Base-by-base conservation (phyloP, 768 basidiomycete genomes). In the Serpula lacrymans region DNA sequence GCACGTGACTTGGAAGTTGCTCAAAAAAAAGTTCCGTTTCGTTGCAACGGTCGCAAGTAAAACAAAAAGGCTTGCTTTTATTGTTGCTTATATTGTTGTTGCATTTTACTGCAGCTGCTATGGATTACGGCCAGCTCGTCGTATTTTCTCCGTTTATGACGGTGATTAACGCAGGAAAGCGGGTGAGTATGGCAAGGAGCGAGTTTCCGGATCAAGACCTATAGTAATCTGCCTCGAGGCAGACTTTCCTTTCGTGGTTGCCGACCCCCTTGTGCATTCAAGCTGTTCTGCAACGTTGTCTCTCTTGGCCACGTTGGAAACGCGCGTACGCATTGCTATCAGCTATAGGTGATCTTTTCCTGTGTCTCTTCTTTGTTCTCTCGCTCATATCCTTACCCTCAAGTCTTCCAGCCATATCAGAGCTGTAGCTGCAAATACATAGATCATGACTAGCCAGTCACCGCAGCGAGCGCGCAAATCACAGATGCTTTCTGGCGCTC, bases 251-350 rank as follows among this genome's bases (percentile, higher is more conserved):
- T 74, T 75, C 70, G 59, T 57, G 76, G 74, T 50, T 69, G 67
- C 68, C 69, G 65, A 73, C 75, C 75, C 76, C 75, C 64, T 76
- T 75, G 74, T 69, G 52, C 54, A 57, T 59, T 52, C 61, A 59
- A 67, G 60, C 58, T 62, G 63, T 60, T 57, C 49, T 56, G 60
- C 65, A 62, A 63, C 63, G 60, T 63, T 64, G 57, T 63, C 68
- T 52, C 53, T 49, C 51, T 49, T 48, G 41, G 55, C 66, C 80
- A 82, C 80, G 80, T 81, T 82, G 78, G 69, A 77, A 78, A 73
- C 79, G 75, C 72, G 77, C 74, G 71, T 57, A 60, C 53, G 46
- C 48, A 33, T 26, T 31, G 26, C 46, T 52, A 58, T 60, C 56
- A 56, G 54, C 50, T 48, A 58, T 63, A 57, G 54, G 51, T 37